Percentiles rank a stretch among this genome's conserved stretches.
phyloP scores from a whole-genome alignment of 2,329 filamentous ascomycete genomes.

The Nigrospora osmanthi region DNA sequence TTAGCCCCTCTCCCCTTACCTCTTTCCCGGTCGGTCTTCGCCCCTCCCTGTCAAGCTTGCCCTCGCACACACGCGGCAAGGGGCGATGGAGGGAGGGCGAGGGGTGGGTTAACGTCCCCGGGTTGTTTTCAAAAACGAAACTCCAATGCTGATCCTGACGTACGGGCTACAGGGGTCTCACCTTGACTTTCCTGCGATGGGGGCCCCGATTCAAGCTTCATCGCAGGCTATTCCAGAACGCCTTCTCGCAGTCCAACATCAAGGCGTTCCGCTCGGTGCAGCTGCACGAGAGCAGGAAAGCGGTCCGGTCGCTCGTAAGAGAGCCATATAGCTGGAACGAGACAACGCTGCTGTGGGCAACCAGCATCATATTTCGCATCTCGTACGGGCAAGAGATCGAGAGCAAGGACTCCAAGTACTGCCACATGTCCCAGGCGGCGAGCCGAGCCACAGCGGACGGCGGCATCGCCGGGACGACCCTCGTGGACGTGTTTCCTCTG shows the following conservation, averaged over 20 bases:
- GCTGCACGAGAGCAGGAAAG: constrained; percentile 17
- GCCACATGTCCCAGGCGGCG: constrained; percentile 7
- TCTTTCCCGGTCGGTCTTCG: too few relatives aligned
- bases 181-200: constrained; percentile 19
- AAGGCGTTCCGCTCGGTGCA: constrained; percentile 25
- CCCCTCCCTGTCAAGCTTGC: too few relatives aligned
- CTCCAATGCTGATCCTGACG: too few relatives aligned
- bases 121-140: too few relatives aligned
- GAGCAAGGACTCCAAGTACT: constrained; percentile 14
- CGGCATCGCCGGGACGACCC: constrained; percentile 22
- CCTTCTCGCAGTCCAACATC: constrained; percentile 25
- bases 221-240: constrained; percentile 29
- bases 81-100: too few relatives aligned
- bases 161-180: constrained; percentile 6
- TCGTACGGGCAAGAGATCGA: constrained; percentile 15
- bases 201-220: constrained; percentile 31
- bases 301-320: constrained; percentile 14
- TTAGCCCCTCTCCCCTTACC: too few relatives aligned
- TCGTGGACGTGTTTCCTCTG: constrained; percentile 41
- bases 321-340: constrained; percentile 13
- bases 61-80: too few relatives aligned
- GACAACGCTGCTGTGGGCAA: constrained; percentile 14
- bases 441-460: constrained; percentile 7
- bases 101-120: too few relatives aligned
- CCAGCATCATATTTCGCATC: constrained; percentile 16